These are phyloP conservation scores for Phascolomyces articulosus DNA, from an alignment of 371 early-diverging fungal species.

Conservation along the genomic window DNA sequence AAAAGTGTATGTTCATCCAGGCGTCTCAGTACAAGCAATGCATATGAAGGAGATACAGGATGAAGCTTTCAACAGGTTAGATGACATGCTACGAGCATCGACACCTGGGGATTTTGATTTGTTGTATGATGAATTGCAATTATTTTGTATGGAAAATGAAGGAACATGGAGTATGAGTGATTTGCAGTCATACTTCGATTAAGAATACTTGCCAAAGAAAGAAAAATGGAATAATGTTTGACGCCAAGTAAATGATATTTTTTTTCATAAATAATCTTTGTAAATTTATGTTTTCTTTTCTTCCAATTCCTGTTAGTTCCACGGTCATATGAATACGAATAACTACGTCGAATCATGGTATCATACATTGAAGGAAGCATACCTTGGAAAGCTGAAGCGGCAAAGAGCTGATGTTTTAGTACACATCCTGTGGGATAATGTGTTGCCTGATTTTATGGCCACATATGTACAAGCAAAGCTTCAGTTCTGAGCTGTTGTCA, in stretches of 20 bases:
- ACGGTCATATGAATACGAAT: too few species aligned
- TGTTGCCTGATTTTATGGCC: background rate
- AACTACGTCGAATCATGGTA: slow-evolving; percentile 9
- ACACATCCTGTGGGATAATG: slow-evolving; percentile 10
- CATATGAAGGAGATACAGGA: background rate
- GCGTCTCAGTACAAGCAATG: background rate
- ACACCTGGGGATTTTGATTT: slow-evolving; percentile 4
- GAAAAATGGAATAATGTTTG: slow-evolving; percentile 7
- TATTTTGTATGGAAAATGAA: background rate
- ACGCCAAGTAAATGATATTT: background rate
- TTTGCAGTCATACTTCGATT: slow-evolving; percentile 5
- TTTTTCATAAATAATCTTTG: background rate
- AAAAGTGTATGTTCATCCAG: background rate
- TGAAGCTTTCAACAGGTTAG: background rate
- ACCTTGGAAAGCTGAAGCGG: background rate
- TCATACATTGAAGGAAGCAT: background rate
- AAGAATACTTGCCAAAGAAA: slow-evolving; percentile 7
- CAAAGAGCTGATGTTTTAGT: too few species aligned
- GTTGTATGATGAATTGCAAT: background rate
- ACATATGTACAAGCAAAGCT: background rate
- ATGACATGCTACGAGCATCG: slow-evolving; percentile 6
- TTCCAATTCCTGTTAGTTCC: background rate
- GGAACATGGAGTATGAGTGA: background rate
- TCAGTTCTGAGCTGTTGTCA: background rate
- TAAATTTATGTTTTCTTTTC: background rate